Base-by-base conservation (phyloP, 441 rosid species). In the Viola pubescens region DNA sequence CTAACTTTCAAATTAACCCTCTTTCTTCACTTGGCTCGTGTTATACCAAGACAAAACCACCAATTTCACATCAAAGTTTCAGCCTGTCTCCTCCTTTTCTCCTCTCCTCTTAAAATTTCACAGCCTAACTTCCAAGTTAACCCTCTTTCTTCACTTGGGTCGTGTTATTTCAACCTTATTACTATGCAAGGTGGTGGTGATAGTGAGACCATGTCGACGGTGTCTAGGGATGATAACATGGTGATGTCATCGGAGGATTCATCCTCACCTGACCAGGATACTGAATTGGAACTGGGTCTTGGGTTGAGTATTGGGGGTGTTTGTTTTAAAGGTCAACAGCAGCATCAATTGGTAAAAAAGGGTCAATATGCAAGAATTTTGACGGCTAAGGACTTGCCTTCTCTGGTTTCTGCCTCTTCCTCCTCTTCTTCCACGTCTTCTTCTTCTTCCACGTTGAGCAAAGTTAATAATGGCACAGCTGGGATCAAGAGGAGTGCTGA, bases 191-290 rank as follows among this genome's bases (percentile, higher is more conserved):
- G 63, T 26, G 75, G 61, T 4, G 37, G 19, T 38, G 54, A 39
- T 11, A 71, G 76, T 37, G 83, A 77, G 59, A 77, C 79, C 6
- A 69, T 74, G 70, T 89, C 89, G 49, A 76, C 87, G 57, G 72
- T 85, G 65, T 86, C 88, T 9, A 79, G 71, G 63, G 89, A 83
- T 9, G 94, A 81, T 37, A 74, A 74, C 60, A 49, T 76, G 45
- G 86, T 70, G 13, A 62, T 81, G 43, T 90, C 97, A 4, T 85
- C 85, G 4, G 91, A 83, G 81, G 97, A 80, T 64, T 88, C 91
- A 39, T 90, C 89, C 26, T 69, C 75, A 69, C 88, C 91, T 0
- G 74, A 69, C 46, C 90, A 81, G 55, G 74, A 69, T 0, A 46
- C 49, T 49, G 87, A 78, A 57, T 75, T 87, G 2, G 88, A 86